Base-by-base conservation (phyloP, 768 basidiomycete species). In the Hericium alpestre region DNA sequence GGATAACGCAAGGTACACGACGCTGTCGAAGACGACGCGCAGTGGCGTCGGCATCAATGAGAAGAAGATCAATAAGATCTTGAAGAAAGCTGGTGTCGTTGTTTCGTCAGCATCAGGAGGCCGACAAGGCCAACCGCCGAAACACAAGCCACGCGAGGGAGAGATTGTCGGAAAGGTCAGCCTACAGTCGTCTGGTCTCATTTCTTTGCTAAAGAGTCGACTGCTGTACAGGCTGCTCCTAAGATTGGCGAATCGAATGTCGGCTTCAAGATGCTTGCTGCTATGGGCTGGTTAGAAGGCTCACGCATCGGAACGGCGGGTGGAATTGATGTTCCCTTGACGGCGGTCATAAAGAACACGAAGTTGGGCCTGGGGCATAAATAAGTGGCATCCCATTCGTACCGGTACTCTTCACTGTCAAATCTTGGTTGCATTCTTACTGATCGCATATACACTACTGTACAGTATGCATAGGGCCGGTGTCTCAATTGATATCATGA, bases 211-310 rank as follows among this genome's bases (percentile, higher is more conserved):
- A 46, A 38, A 25, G 23, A 15, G 23, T 10, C 15, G 37, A 20
- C 55, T 10, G 49, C 4, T 60, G 53, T 9, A 15, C 65, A 87
- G 78, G 84, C 84, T 51, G 91, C 90, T 13, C 88, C 88, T 1
- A 91, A 85, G 72, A 86, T 97, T 55, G 84, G 80, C 13, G 74
- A 79, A 60, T 73, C 80, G 2, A 97, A 97, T 63, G 65, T 93
- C 52, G 95, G 95, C 0, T 96, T 95, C 73, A 81, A 72, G 72
- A 80, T 98, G 82, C 68, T 97, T 60, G 82, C 85, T 15, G 75
- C 79, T 59, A 96, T 97, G 94, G 94, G 94, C 43, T 95, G 93
- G 93, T 68, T 80, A 3, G 89, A 92, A 64, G 93, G 93, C 0
- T 77, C 82, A 43, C 73, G 78, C 12, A 93, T 95, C 63, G 93